Evolutionary conservation across 2,329 filamentous ascomycete species (phyloP), one percentile per base, ranked within the genome.

Genomic region (Penicillium sp.): DNA sequence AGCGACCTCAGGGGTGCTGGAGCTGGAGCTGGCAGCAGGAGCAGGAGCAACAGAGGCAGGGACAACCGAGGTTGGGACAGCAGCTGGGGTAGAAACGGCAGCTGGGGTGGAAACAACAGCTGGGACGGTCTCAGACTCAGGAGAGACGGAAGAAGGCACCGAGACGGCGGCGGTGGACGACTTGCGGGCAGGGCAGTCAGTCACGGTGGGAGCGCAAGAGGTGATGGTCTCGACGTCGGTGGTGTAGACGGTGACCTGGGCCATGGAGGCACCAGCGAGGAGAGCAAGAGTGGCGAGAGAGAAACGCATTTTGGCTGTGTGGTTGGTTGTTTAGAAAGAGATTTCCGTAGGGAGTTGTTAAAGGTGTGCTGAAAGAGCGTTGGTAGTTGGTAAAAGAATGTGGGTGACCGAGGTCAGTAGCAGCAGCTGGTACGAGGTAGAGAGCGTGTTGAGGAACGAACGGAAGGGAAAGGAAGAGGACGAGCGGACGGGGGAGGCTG

Each of bases 141-240:
- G 38, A 23, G 49, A 50, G 26, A 55, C 58, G 20, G 60, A 20
- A 28, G 52, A 51, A 51, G 42, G 26, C 23, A 26, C 55, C 21
- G 62, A 30, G 24, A 52, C 50, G 21, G 33, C 35, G 42, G 58
- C 26, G 18, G 56, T 35, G 38, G 46, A 43, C 48, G 58, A 59
- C 58, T 64, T 49, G 50, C 57, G 55, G 59, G 65, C 71, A 47
- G 73, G 72, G 72, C 86, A 88, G 83, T 87, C 68, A 71, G 82
- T 80, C 67, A 87, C 83, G 60, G 78, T 78, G 50, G 83, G 75
- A 58, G 73, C 79, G 79, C 83, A 86, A 53, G 81, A 83, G 72
- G 81, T 86, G 79, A 86, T 76, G 74, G 83, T 86, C 64, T 82
- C 75, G 68, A 80, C 77, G 68, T 83, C 77, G 63, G 81, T 84